Evolutionary conservation across 495 filamentous ascomycete species (phyloP).

Genomic region (Neurospora sp.): DNA sequence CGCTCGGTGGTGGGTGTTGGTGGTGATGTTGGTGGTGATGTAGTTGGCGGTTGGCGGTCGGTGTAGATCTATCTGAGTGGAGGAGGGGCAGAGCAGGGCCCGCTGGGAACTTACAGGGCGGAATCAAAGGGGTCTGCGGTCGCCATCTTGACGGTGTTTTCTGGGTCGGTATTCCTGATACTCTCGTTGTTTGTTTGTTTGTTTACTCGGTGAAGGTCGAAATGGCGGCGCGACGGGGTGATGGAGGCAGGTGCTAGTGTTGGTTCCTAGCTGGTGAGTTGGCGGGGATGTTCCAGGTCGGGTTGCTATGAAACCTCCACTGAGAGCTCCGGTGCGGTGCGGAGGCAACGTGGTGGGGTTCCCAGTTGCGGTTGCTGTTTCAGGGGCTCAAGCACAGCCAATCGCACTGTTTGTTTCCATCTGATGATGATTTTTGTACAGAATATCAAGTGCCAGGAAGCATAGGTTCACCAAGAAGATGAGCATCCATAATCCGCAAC

Average conservation of each 20-base stretch:
- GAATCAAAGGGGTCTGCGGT: slow-evolving; percentile 59
- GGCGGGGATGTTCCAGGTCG: slow-evolving; percentile 4
- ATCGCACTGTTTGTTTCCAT: neutral
- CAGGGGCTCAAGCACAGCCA: slow-evolving; percentile 6
- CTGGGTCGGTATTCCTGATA: neutral
- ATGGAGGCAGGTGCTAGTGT: neutral
- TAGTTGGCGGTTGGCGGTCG: neutral
- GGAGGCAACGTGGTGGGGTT: slow-evolving; percentile 8
- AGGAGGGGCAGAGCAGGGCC: slow-evolving; percentile 2
- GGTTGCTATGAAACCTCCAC: neutral
- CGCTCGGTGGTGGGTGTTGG: neutral
- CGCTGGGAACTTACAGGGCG: slow-evolving; percentile 54
- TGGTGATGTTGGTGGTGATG: slow-evolving; percentile 2
- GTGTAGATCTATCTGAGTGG: neutral
- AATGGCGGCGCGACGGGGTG: neutral
- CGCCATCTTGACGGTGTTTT: slow-evolving; percentile 27
- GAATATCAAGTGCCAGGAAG: neutral
- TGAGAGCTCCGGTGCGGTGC: neutral
- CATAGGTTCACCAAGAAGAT: neutral
- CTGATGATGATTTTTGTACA: neutral
- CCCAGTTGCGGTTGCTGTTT: neutral
- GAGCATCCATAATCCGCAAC: neutral
- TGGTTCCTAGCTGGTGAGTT: neutral
- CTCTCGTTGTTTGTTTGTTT: neutral
- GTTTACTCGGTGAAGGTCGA: neutral